These are phyloP conservation scores for Penicillium sp. DNA, from an alignment of 2,329 filamentous ascomycete genomes.

Conservation along the genomic window DNA sequence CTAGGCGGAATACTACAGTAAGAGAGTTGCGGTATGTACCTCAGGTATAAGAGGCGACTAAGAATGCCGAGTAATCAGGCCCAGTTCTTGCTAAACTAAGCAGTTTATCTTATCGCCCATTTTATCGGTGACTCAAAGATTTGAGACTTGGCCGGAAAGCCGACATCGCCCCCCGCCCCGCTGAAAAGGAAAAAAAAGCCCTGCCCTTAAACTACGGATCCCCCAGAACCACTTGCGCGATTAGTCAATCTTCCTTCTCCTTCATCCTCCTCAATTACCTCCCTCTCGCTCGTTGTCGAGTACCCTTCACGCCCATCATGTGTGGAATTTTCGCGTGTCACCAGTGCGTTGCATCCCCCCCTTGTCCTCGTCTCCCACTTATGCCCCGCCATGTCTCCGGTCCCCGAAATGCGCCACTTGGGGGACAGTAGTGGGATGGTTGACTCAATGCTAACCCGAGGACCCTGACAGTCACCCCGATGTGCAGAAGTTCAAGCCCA, in stretches of 20 bases:
- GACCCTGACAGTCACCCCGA: constrained; percentile 69
- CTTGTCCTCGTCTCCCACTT: constrained; percentile 7
- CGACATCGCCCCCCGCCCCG: constrained; percentile 26
- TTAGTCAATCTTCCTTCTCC: constrained; percentile 23
- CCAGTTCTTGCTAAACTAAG: not conserved
- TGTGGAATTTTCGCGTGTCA: constrained; percentile 98
- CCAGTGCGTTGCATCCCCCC: constrained; percentile 59
- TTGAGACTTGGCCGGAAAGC: constrained; percentile 5
- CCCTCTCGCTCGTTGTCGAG: constrained; percentile 6
- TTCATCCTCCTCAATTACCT: constrained; percentile 13
- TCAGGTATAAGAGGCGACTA: not conserved
- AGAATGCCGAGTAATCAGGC: constrained; percentile 1
- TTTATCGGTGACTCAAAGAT: constrained; percentile 33
- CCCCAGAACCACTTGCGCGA: constrained; percentile 15
- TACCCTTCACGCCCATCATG: constrained; percentile 61
- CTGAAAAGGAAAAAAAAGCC: constrained; percentile 21
- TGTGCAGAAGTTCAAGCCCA: constrained; percentile 95
- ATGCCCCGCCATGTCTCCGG: constrained; percentile 13
- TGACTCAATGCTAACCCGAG: constrained; percentile 24
- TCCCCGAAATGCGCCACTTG: constrained; percentile 1
- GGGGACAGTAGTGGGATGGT: constrained; percentile 3
- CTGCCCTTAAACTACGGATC: constrained; percentile 8
- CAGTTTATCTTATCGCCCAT: constrained; percentile 33
- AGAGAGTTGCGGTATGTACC: not conserved
- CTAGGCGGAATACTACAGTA: not conserved